These are phyloP conservation scores for Alternaria brassicicola DNA, from an alignment of 2,329 filamentous ascomycete genomes.

Conservation along the genomic window DNA sequence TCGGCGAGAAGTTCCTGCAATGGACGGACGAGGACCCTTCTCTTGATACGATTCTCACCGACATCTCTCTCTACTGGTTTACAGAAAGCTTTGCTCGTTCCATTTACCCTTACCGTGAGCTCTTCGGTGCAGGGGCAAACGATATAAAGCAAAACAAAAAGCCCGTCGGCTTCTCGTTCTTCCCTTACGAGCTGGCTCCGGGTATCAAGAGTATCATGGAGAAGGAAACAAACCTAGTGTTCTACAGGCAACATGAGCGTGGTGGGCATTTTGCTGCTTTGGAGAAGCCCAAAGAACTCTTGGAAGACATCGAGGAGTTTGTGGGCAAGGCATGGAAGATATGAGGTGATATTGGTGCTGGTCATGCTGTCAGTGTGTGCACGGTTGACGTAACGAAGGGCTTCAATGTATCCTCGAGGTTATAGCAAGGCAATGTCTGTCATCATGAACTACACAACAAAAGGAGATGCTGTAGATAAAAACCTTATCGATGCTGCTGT, in stretches of 20 bases:
- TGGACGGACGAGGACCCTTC: constrained; percentile 57
- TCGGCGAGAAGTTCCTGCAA: constrained; percentile 64
- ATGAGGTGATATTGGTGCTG: constrained; percentile 13
- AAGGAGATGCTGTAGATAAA: neutral
- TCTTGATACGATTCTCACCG: constrained; percentile 56
- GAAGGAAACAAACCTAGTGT: constrained; percentile 49
- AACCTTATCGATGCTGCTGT: neutral
- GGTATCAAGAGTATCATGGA: constrained; percentile 48
- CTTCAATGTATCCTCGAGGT: neutral
- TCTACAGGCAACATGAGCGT: constrained; percentile 47
- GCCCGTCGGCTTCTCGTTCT: constrained; percentile 54
- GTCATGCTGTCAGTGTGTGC: neutral
- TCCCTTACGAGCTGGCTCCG: constrained; percentile 52
- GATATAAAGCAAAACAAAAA: constrained; percentile 31
- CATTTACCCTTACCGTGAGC: constrained; percentile 58
- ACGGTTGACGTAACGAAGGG: neutral
- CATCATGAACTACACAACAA: neutral
- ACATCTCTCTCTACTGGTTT: constrained; percentile 63
- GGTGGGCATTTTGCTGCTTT: constrained; percentile 64
- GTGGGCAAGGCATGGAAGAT: constrained; percentile 47
- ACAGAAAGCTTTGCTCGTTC: constrained; percentile 54
- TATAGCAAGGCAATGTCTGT: neutral
- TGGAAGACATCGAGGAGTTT: constrained; percentile 56
- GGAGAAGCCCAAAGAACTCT: constrained; percentile 52
- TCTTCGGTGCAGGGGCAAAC: constrained; percentile 20